Evolutionary conservation across 441 rosid genomes (phyloP), one percentile per base, ranked within the genome.

Genomic region (Gossypium aridum): DNA sequence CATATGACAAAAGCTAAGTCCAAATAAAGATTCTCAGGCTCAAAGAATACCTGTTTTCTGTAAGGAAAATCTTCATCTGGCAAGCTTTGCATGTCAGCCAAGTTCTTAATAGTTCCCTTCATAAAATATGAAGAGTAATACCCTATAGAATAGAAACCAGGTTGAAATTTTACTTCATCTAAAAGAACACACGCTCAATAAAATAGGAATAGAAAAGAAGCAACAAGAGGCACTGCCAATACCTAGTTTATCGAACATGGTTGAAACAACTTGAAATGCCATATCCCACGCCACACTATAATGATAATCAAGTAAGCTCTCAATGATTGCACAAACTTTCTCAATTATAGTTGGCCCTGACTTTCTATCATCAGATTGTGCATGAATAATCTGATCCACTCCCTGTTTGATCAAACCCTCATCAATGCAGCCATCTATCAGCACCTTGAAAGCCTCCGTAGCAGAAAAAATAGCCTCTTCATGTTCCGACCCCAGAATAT

Each of bases 401-500:
- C 97, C 89, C 71, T 90, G 92, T 82, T 83, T 93, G 72, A 93
- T 85, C 87, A 93, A 87, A 66, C 80, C 77, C 56, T 92, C 95
- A 71, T 96, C 98, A 72, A 96, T 57, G 75, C 99, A 93, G 57
- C 84, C 79, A 70, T 74, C 60, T 78, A 96, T 89, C 76, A 91
- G 81, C 81, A 78, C 87, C 86, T 91, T 96, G 60, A 88, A 84
- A n/a, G 97, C 85, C 79, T 89, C 97, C 7, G 79, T 86, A 69
- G 97, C 93, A 37, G 97, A 92, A 84, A 85, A 85, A 75, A 92
- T 84, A 62, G 98, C 95, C 87, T 93, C 99, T 81, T 96, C 95
- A 22, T 93, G 97, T 76, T 93, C 96, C 14, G 93, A 90, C 14
- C 87, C 90, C 82, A 93, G 14, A 82, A 90, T 85, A 83, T 93